Base-by-base conservation (phyloP, 164 flowering plant genomes). In the Nymphaea thermarum region DNA sequence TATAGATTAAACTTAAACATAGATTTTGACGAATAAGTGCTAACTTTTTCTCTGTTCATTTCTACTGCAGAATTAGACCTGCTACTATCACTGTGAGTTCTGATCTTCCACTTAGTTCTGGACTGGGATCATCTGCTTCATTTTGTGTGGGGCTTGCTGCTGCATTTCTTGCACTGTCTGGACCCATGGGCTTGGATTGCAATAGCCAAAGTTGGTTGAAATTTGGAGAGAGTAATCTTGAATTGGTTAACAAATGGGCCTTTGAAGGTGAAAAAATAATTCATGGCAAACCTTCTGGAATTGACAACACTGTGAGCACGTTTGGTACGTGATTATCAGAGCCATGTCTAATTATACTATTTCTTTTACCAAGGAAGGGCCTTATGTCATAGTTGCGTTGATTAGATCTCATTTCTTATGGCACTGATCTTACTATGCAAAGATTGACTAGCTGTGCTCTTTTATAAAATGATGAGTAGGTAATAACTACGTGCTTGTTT, bases 261-360 rank as follows among this genome's bases (percentile, higher is more conserved):
- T 89, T 86, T 75, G 96, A 90, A 82, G 99, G 97, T 43, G 98
- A 95, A 80, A 92, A 89, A 77, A 88, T 92, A 42, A 89, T 95
- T 69, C 98, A 95, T 80, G 99, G 99, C 63, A 95, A 77, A 79
- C 98, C 99, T 65, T 95, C 99, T 64, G 99, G 99, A 67, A 81
- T 95, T 68, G 99, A 95, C 81, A 95, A 90, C 80, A 81, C 97
- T 12, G 98, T 92, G 4, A 95, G 98, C 89, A 86, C 98, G 66
- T 92, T 78, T 75, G 99, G 99, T 90, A 85, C 66, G 97, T 60
- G 64, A 62, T 25, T 25, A 0, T 25, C 36, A 25, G 36, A 25
- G 36, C 36, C 1, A 25, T 25, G 36, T 25, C 1, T 55, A 55
- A 2, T 62, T 11, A 62, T 8, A 41, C 36, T 25, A 25, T 25